These are phyloP conservation scores for Calonectria pteridis DNA, from an alignment of 2,329 filamentous ascomycete species.

Conservation along the genomic window DNA sequence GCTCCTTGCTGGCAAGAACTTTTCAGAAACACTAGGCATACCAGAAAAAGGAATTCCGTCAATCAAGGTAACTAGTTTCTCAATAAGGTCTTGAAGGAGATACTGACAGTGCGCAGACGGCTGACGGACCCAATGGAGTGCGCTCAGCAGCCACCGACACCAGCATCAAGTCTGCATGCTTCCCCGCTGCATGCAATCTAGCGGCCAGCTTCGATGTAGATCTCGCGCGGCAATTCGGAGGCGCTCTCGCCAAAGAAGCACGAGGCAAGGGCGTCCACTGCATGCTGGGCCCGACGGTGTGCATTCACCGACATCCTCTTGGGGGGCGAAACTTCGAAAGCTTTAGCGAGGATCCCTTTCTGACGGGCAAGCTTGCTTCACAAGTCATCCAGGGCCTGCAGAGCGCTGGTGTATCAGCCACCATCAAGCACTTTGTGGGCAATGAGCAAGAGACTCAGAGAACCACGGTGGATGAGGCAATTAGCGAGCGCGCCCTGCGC, in stretches of 20 bases:
- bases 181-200: slow-evolving; percentile 52
- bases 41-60: slow-evolving; percentile 35
- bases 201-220: slow-evolving; percentile 74
- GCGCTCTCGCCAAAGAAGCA: slow-evolving; percentile 67
- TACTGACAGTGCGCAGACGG: slow-evolving; percentile 25
- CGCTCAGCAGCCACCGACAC: slow-evolving; percentile 47
- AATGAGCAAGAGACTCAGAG: slow-evolving; percentile 55
- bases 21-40: slow-evolving; percentile 39
- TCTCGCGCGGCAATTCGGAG: slow-evolving; percentile 67
- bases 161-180: slow-evolving; percentile 49
- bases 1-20: slow-evolving; percentile 39
- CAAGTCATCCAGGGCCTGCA: slow-evolving; percentile 59
- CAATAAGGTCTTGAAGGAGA: too few relatives aligned
- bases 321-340: slow-evolving; percentile 63
- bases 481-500: slow-evolving; percentile 47
- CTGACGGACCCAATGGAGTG: slow-evolving; percentile 52
- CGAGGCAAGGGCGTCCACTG: slow-evolving; percentile 75
- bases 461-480: slow-evolving; percentile 46
- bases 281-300: slow-evolving; percentile 74
- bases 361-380: slow-evolving; percentile 58
- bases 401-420: slow-evolving; percentile 55
- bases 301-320: slow-evolving; percentile 61
- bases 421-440: slow-evolving; percentile 61
- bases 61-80: slow-evolving; percentile 29
- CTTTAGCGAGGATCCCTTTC: slow-evolving; percentile 61